Percentiles rank a stretch among this genome's conserved stretches.
Conservation (phyloP, 257 asterid genomes). For the Handroanthus guayacan region DNA sequence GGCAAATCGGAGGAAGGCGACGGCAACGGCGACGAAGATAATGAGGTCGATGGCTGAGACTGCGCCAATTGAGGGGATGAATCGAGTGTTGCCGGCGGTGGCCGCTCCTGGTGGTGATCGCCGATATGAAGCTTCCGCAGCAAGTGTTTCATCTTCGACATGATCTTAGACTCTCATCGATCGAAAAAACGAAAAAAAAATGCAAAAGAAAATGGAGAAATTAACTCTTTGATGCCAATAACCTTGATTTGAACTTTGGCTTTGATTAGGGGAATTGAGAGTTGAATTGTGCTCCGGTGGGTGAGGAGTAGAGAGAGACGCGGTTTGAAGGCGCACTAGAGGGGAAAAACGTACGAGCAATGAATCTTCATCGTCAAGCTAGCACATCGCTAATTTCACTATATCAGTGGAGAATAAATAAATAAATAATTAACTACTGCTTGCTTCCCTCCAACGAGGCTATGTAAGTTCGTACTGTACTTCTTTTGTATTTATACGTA, state of each 20-base stretch:
- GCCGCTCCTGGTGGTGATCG: slow-evolving; percentile 49
- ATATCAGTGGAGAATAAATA: slow-evolving; percentile 38
- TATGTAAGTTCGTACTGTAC: background rate
- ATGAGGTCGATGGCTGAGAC: slow-evolving; percentile 42
- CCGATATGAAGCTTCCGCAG: slow-evolving; percentile 96
- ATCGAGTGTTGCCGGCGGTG: slow-evolving; percentile 49
- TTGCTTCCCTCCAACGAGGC: slow-evolving; percentile 44
- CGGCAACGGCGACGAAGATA: slow-evolving; percentile 43
- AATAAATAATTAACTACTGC: slow-evolving; percentile 13
- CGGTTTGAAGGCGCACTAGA: slow-evolving; percentile 38
- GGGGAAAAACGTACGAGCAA: no score
- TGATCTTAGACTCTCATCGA: slow-evolving; percentile 65
- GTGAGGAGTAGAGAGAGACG: slow-evolving; percentile 37
- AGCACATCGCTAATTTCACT: slow-evolving; percentile 37
- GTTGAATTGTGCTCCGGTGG: slow-evolving; percentile 42
- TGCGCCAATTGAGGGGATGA: slow-evolving; percentile 46
- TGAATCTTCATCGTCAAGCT: slow-evolving; percentile 51
- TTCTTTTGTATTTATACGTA: no score
- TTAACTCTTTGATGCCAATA: slow-evolving; percentile 12
- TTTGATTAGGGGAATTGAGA: slow-evolving; percentile 32
- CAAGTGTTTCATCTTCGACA: slow-evolving; percentile 96
- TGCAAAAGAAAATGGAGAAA: slow-evolving; percentile 12
- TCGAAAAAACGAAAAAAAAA: slow-evolving; percentile 35
- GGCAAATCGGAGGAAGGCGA: slow-evolving; percentile 48
- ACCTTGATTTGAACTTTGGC: slow-evolving; percentile 25